Evolutionary conservation across 2,329 filamentous ascomycete genomes (phyloP), one percentile per base, ranked within the genome.

Genomic region (Zymoseptoria tritici): DNA sequence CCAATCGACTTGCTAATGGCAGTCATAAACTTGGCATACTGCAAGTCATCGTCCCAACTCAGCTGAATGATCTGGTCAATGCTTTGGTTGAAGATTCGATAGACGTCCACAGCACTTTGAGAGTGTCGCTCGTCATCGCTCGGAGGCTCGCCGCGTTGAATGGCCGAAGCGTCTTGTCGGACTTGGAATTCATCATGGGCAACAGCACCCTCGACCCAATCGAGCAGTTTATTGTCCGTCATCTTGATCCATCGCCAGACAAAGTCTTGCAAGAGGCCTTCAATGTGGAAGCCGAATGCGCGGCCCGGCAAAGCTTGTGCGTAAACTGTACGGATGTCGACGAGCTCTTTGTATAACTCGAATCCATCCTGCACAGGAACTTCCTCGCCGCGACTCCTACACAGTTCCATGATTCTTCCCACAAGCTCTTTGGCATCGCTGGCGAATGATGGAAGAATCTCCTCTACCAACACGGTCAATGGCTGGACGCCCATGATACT

Each of bases 1-100:
- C 92, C 88, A 61, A 97, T 90, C 0, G 88, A 87, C 69, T 91
- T 95, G 13, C 92, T 87, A 16, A 97, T 79, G 1, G 91, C 85
- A 16, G 94, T 99, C 92, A 97, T 97, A 76, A 99, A 99, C 63
- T 92, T 91, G 49, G 94, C 93, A 72, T 96, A 90, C 66, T 96
- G 92, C 46, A 96, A 81, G 69, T 96, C 90, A 72, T 97, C 91
- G 64, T 91, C 88, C 94, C 94, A 99, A 62, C 92, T 85, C 9
- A 99, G 81, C 66, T 90, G 81, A 57, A 90, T 86, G 57, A 99
- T 85, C 68, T 95, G 90, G 64, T 97, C 89, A 42, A 95, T 85
- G 19, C 89, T 90, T 75, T 97, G 90, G 68, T 92, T 95, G 80
- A 97, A 97, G 0, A 95, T 87, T 67, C 89, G 87, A 77, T 97